phyloP scores from a whole-genome alignment of 805 yeast genomes.

The Henningerozyma blattae region DNA sequence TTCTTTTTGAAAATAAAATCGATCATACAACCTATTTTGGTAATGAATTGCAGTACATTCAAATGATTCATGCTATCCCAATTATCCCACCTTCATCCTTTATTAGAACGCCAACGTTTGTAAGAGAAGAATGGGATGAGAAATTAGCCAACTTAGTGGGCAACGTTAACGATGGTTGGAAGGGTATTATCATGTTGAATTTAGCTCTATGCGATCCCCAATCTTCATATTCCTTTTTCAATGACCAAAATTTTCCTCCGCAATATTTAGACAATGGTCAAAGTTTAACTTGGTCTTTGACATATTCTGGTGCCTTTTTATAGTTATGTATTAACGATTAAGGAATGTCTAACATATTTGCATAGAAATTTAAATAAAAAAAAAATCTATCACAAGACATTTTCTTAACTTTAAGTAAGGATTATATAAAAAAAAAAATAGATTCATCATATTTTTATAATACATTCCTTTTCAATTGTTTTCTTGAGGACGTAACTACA shows the following conservation, averaged over 20 bases:
- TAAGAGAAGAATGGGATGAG: constrained; percentile 47
- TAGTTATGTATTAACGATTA: no score
- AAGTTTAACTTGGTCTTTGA: constrained; percentile 76
- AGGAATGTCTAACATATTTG: no score
- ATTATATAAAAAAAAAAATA: no score
- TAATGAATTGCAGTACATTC: constrained; percentile 57
- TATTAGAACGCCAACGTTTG: constrained; percentile 41
- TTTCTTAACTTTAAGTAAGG: no score
- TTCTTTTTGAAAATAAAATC: constrained; percentile 57
- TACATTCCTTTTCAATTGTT: no score
- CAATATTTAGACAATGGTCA: constrained; percentile 69
- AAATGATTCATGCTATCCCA: constrained; percentile 71
- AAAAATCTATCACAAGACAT: no score
- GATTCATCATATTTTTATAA: no score
- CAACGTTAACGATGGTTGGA: constrained; percentile 55
- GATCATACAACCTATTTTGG: constrained; percentile 72
- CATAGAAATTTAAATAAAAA: no score
- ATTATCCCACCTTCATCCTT: constrained; percentile 53
- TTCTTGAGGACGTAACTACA: no score
- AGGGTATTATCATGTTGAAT: constrained; percentile 60
- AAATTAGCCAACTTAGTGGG: constrained; percentile 34
- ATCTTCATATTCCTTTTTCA: constrained; percentile 49
- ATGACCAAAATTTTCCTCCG: constrained; percentile 39
- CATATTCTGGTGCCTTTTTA: constrained; percentile 43
- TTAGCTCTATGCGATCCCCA: constrained; percentile 63